A percentile compares a stretch with the other conserved stretches of the same genome.
These are phyloP conservation scores for Solanum tarapatanum DNA, from an alignment of 257 asterid genomes.

Conservation along the genomic window DNA sequence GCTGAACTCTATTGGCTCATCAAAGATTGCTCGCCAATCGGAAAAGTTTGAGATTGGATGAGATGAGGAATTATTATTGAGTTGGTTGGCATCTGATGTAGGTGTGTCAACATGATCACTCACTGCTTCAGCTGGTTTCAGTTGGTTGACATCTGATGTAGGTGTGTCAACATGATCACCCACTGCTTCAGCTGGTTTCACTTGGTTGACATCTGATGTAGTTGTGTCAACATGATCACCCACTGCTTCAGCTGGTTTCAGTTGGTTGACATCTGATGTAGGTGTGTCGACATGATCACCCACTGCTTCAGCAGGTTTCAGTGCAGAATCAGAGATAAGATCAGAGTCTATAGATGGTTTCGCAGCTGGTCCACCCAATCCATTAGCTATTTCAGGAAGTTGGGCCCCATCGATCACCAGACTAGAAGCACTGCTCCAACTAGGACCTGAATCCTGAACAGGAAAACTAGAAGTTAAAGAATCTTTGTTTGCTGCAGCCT, in stretches of 20 bases:
- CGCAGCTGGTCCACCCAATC: constrained; percentile 24
- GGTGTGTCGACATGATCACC: constrained; percentile 15
- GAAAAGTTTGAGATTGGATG: constrained; percentile 24
- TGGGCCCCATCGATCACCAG: constrained; percentile 1
- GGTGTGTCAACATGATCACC: constrained; percentile 3
- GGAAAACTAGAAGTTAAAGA: background rate
- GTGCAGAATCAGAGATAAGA: constrained; percentile 23
- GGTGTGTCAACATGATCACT: constrained; percentile 14
- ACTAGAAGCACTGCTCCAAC: constrained; percentile 16
- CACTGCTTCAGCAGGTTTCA: constrained; percentile 26
- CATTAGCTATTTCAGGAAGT: constrained; percentile 14
- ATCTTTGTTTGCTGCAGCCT: background rate
- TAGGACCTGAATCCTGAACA: background rate
- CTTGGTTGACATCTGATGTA: constrained; percentile 18
- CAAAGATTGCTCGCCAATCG: constrained; percentile 19
- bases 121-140: constrained; percentile 21
- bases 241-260: constrained; percentile 22
- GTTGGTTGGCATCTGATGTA: constrained; percentile 18
- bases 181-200: background rate
- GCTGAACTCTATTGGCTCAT: constrained; percentile 50
- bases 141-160: constrained; percentile 19
- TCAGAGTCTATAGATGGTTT: constrained; percentile 2
- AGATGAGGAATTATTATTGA: constrained; percentile 17
- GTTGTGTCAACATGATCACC: constrained; percentile 14
- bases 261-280: constrained; percentile 17